phyloP scores from a whole-genome alignment of 2,329 filamentous ascomycete genomes.

The Coniochaeta sp. region DNA sequence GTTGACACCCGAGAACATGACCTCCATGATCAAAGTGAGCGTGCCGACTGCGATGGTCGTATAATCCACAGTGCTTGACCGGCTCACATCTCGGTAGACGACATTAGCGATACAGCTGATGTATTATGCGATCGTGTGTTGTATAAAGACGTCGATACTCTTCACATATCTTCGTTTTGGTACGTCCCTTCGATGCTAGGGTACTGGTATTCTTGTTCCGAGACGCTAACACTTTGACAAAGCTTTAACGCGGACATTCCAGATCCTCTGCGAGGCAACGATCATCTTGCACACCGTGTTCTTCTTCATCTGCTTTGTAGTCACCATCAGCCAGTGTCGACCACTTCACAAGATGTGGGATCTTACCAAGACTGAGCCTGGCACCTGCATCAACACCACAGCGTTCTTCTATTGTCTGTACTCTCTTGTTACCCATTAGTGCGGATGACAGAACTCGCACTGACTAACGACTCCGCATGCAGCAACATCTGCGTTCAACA shows the following conservation, averaged over 20 bases:
- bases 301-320: constrained; percentile 29
- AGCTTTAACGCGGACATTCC: constrained; percentile 18
- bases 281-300: constrained; percentile 31
- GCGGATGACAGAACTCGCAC: neutral
- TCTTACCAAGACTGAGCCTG: constrained; percentile 18
- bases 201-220: too few species aligned
- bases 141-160: constrained; percentile 36
- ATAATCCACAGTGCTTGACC: neutral
- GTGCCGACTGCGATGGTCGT: neutral
- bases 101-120: constrained; percentile 29
- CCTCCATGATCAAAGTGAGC: constrained; percentile 5
- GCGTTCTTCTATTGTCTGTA: constrained; percentile 32
- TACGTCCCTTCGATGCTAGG: constrained; percentile 12
- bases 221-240: neutral
- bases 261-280: constrained; percentile 23
- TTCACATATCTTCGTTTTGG: constrained; percentile 38
- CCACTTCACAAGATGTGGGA: constrained; percentile 36
- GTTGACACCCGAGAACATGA: constrained; percentile 11
- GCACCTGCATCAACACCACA: constrained; percentile 31
- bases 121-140: constrained; percentile 30
- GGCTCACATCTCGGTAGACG: constrained; percentile 9
- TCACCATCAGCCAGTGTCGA: constrained; percentile 31
- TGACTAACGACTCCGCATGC: neutral
- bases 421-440: neutral
- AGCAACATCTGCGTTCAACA: constrained; percentile 36